phyloP scores from a whole-genome alignment of 2,329 filamentous ascomycete genomes.

The Acrocalymma vagum region DNA sequence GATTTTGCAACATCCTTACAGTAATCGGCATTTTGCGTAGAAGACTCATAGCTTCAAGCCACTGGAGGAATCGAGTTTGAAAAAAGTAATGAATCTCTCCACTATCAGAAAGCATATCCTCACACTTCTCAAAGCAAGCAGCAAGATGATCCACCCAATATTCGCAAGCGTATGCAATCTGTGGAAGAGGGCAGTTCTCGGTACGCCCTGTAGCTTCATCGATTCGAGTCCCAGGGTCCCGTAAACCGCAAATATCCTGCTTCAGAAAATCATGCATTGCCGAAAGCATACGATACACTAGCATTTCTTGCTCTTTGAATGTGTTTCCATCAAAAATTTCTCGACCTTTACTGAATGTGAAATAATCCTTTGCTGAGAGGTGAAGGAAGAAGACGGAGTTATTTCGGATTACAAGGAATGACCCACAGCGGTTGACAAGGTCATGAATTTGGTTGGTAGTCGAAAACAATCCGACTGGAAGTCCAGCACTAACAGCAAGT shows the following conservation, averaged over 20 bases:
- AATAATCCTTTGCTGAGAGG: slow-evolving; percentile 54
- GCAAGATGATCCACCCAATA: slow-evolving; percentile 48
- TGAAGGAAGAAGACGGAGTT: slow-evolving; percentile 48
- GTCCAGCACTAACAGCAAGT: slow-evolving; percentile 2
- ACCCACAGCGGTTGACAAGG: slow-evolving; percentile 33
- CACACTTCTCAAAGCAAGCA: too few relatives aligned
- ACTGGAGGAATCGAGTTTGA: too few relatives aligned
- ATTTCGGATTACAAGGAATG: slow-evolving; percentile 50
- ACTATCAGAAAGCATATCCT: too few relatives aligned
- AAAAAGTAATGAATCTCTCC: too few relatives aligned
- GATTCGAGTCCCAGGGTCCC: slow-evolving; percentile 1
- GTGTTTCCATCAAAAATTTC: slow-evolving; percentile 25
- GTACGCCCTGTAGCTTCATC: slow-evolving; percentile 1
- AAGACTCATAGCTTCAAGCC: too few relatives aligned
- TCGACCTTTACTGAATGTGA: slow-evolving; percentile 13
- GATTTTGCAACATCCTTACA: too few relatives aligned
- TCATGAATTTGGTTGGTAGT: slow-evolving; percentile 2
- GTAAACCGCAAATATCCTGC: slow-evolving; percentile 32
- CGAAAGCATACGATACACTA: slow-evolving; percentile 33
- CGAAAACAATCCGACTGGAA: slow-evolving; percentile 8
- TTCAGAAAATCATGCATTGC: slow-evolving; percentile 22
- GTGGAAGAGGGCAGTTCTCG: slow-evolving; percentile 1
- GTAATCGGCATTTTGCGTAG: too few relatives aligned
- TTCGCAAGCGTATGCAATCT: slow-evolving; percentile 33
- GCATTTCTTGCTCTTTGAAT: slow-evolving; percentile 12